Evolutionary conservation across 371 early-diverging fungal genomes (phyloP).

Genomic region (Chytridium lagenaria): DNA sequence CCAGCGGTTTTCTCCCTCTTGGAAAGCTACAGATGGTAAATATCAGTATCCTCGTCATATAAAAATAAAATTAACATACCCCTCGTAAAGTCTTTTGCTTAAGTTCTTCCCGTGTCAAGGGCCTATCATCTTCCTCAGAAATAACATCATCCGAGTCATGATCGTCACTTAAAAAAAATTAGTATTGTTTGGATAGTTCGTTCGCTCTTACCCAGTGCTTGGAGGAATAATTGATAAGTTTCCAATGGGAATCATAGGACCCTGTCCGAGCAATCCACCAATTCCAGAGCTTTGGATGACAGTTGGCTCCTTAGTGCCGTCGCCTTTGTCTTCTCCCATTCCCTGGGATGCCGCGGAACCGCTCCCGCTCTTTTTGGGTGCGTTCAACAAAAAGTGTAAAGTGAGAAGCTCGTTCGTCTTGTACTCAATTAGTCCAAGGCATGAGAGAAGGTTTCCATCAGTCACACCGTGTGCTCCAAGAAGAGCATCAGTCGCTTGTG

Average conservation of each 20-base stretch:
- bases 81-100: slow-evolving; percentile 54
- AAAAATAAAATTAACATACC: slow-evolving; percentile 36
- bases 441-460: slow-evolving; percentile 51
- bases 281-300: slow-evolving; percentile 37
- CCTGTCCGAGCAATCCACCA: slow-evolving; percentile 56
- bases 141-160: slow-evolving; percentile 54
- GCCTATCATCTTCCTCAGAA: slow-evolving; percentile 59
- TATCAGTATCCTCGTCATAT: neutral
- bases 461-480: slow-evolving; percentile 48
- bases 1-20: slow-evolving; percentile 34
- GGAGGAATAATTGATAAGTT: slow-evolving; percentile 54
- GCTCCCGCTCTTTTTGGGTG: slow-evolving; percentile 47
- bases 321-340: slow-evolving; percentile 31
- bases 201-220: slow-evolving; percentile 49
- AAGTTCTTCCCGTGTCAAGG: slow-evolving; percentile 57
- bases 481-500: slow-evolving; percentile 30
- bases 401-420: slow-evolving; percentile 59
- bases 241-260: slow-evolving; percentile 53
- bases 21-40: slow-evolving; percentile 23
- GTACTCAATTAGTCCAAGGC: slow-evolving; percentile 56
- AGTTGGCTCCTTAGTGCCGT: slow-evolving; percentile 28
- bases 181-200: neutral
- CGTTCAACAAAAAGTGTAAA: slow-evolving; percentile 50
- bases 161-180: slow-evolving; percentile 48
- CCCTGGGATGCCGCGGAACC: slow-evolving; percentile 26